A percentile compares a stretch with the other conserved stretches of the same genome.
Conservation (phyloP, 2,329 filamentous ascomycete species). For the Fusarium devonianum region DNA sequence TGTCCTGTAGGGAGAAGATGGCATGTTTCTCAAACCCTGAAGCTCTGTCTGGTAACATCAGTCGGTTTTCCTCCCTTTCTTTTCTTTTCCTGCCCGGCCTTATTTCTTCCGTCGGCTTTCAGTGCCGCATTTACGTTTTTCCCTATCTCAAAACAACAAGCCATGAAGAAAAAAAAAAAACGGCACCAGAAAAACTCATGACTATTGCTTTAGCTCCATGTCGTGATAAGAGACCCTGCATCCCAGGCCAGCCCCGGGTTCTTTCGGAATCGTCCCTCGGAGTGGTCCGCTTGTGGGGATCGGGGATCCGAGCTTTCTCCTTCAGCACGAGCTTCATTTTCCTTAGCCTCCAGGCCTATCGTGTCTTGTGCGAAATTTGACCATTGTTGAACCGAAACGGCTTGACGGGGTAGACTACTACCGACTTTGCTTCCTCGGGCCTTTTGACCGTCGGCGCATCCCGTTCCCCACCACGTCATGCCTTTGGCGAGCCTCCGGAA, state of each 20-base stretch:
- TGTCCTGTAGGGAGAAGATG: background rate
- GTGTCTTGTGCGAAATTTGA: slow-evolving; percentile 13
- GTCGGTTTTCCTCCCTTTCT: background rate
- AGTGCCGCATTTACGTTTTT: too few relatives aligned
- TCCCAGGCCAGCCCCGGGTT: slow-evolving; percentile 22
- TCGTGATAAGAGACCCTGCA: slow-evolving; percentile 27
- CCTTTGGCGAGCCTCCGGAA: too few relatives aligned
- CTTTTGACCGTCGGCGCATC: slow-evolving; percentile 14
- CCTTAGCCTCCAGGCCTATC: background rate
- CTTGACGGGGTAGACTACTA: slow-evolving; percentile 20
- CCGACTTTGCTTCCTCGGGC: slow-evolving; percentile 19
- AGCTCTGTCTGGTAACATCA: too few relatives aligned
- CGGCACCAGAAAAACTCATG: slow-evolving; percentile 2
- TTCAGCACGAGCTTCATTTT: background rate
- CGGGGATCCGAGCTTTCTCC: slow-evolving; percentile 34
- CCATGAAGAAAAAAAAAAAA: background rate
- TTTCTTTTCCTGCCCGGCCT: background rate
- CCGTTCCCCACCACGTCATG: too few relatives aligned
- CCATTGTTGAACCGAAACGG: slow-evolving; percentile 20
- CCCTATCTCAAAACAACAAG: slow-evolving; percentile 11
- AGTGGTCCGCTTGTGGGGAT: slow-evolving; percentile 22
- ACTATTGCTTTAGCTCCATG: slow-evolving; percentile 16
- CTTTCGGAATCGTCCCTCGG: slow-evolving; percentile 27
- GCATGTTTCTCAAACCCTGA: background rate
- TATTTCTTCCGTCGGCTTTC: background rate